Evolutionary conservation across 163 green algal species (phyloP).

Genomic region (Prototheca stagnorum): DNA sequence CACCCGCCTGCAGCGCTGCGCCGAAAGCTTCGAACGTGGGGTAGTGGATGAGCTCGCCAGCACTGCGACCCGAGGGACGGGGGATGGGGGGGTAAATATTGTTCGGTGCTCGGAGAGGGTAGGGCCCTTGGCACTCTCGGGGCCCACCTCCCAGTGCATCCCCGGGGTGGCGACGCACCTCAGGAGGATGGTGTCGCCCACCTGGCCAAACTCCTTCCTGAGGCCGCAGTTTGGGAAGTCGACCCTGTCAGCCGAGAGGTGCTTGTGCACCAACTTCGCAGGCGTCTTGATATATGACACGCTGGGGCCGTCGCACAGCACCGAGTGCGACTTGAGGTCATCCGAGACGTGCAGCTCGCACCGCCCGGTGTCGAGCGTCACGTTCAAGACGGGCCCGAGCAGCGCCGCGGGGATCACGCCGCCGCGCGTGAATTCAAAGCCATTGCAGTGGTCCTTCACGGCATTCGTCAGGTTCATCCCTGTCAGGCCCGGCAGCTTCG

Average conservation of each 20-base stretch:
- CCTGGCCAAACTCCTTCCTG: not conserved
- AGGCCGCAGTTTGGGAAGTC: not conserved
- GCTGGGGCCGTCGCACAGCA: not conserved
- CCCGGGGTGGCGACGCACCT: not conserved
- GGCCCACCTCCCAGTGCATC: not conserved
- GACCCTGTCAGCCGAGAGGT: not conserved
- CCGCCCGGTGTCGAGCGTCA: not conserved
- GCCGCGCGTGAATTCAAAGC: not conserved
- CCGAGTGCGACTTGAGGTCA: not conserved
- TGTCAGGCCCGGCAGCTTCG: not conserved
- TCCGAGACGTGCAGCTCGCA: not conserved
- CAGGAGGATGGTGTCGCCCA: not conserved
- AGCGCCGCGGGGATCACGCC: not conserved
- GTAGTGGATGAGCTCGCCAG: too few species aligned
- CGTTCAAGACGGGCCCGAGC: not conserved
- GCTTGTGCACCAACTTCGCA: not conserved
- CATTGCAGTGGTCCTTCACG: not conserved
- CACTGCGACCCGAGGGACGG: too few species aligned
- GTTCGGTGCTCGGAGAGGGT: too few species aligned
- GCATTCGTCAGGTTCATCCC: not conserved
- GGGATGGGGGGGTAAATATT: too few species aligned
- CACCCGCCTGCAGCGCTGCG: too few species aligned
- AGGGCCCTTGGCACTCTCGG: too few species aligned
- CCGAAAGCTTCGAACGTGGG: too few species aligned
- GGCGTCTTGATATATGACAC: constrained; percentile 4